Conservation (phyloP, 179 eudicot species). For the Heliamphora pulchella region DNA sequence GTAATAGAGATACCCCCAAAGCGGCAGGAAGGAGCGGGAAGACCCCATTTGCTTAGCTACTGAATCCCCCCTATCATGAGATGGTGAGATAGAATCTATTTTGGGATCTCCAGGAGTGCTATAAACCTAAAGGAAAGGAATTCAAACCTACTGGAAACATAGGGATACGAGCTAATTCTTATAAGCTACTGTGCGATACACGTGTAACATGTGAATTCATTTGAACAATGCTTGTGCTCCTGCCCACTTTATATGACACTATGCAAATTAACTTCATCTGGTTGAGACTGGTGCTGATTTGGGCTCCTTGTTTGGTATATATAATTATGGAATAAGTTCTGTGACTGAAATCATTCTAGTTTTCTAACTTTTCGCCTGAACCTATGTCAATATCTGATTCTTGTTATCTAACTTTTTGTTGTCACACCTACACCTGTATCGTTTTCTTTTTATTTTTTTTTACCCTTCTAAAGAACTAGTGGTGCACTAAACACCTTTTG, state of each 20-base stretch:
- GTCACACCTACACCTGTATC: background rate
- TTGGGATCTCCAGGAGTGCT: too few relatives aligned
- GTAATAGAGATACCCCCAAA: too few relatives aligned
- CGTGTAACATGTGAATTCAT: too few relatives aligned
- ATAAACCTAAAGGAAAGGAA: too few relatives aligned
- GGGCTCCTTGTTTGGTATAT: background rate
- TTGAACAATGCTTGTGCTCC: background rate
- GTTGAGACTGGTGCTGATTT: background rate
- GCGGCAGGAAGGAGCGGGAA: too few relatives aligned
- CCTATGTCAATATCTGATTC: background rate
- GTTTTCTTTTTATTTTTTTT: background rate
- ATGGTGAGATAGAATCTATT: too few relatives aligned
- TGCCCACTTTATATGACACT: background rate
- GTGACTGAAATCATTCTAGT: background rate
- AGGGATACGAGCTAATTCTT: too few relatives aligned
- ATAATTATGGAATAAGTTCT: background rate
- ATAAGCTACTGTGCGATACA: too few relatives aligned
- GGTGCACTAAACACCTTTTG: background rate
- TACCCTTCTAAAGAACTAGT: background rate
- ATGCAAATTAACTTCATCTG: background rate
- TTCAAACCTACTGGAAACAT: too few relatives aligned
- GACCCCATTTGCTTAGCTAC: too few relatives aligned
- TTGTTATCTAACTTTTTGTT: background rate
- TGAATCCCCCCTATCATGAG: too few relatives aligned
- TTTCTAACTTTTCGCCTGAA: background rate